Percentiles rank a stretch among this genome's conserved stretches.
phyloP scores from a whole-genome alignment of 495 filamentous ascomycete genomes.

The Xylaria longipes region DNA sequence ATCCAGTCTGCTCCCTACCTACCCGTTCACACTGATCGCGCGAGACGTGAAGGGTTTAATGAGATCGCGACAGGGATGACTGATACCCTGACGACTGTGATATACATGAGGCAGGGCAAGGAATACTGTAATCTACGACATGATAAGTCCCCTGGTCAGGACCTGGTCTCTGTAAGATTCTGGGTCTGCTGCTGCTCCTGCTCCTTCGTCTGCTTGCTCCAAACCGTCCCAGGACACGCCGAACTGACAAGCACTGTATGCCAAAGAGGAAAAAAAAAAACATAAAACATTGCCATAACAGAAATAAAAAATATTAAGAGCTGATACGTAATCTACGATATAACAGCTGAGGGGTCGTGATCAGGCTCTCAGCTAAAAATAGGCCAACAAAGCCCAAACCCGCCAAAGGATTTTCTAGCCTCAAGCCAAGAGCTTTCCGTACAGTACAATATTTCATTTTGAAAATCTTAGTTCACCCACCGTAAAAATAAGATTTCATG shows the following conservation, averaged over 20 bases:
- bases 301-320: neutral
- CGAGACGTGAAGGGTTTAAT: neutral
- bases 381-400: neutral
- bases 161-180: neutral
- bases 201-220: neutral
- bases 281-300: neutral
- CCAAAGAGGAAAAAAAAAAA: neutral
- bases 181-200: neutral
- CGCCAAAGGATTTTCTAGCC: neutral
- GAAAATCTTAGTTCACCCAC: neutral
- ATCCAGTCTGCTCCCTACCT: neutral
- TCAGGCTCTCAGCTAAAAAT: constrained; percentile 13
- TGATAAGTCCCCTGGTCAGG: constrained; percentile 18
- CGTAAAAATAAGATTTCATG: neutral
- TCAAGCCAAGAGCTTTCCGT: neutral
- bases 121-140: neutral
- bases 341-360: constrained; percentile 3
- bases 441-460: neutral
- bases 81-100: neutral
- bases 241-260: neutral
- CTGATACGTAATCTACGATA: constrained; percentile 7
- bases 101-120: constrained; percentile 13
- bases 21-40: neutral
- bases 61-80: constrained; percentile 12
- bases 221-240: neutral